Base-by-base conservation (phyloP, 495 filamentous ascomycete species). In the Penicillium robsamsonii region DNA sequence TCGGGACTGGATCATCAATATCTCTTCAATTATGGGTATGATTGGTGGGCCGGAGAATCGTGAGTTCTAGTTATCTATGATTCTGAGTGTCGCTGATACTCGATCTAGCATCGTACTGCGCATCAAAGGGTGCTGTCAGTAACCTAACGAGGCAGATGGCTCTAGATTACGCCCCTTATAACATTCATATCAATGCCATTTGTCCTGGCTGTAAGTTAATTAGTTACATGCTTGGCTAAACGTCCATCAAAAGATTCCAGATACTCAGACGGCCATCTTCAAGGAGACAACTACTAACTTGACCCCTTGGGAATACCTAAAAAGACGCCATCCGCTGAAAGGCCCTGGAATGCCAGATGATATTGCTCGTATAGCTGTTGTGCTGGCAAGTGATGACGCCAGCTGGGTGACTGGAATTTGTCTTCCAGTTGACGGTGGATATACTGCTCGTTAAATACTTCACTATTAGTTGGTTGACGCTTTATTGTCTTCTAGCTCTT, bases 1-100 rank as follows among this genome's bases (percentile, higher is more conserved):
- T 56, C 54, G 79, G 40, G 83, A 82, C 9, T 83, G 80, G 79
- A 81, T 85, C 35, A 64, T 84, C 29, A 85, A 83, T 50, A 75
- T 79, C 0, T 72, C 78, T 1, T 77, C 72, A 6, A 70, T 80
- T 22, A 64, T 76, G 56, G 79, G 81, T 0, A 53, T 79, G 18
- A 70, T 81, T 46, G 78, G 57, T 27, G 37, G 58, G 1, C 60
- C 42, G 9, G 60, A 67, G 29, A 63, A 61, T 20, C 61, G 64
- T 61, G 42, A 40, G 59, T 54, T 5, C 11, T n/a, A n/a, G 7
- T 10, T 46, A 12, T 46, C 15, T 27, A 31, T 41, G 15, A 10
- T 0, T n/a, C 49, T 42, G 8, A 17, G 20, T 55, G 20, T 10
- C 42, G 25, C 7, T 17, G 29, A 38, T 48, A 61, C 18, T 6